Base-by-base conservation (phyloP, 352 stramenopile species). In the Globisporangium alternatum region DNA sequence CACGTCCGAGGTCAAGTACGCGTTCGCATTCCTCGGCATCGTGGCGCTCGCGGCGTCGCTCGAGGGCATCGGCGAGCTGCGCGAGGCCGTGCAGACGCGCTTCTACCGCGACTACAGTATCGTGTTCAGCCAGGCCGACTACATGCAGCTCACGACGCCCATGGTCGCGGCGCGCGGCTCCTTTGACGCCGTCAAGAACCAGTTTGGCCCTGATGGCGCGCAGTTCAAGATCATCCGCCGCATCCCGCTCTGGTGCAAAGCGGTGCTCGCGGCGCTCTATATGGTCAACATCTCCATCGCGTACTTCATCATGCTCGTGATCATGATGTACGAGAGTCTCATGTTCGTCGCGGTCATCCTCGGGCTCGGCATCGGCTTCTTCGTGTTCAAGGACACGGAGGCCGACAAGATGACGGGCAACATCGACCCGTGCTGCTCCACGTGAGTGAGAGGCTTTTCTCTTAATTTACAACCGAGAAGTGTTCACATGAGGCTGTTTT, bases 301-400 rank as follows among this genome's bases (percentile, higher is more conserved):
- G 45, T 95, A 95, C 76, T 88, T 83, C 48, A 64, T 91, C 70
- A 95, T 95, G 86, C 72, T 95, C n/a, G 56, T 95, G 48, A 84
- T 91, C 58, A 95, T 95, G 86, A 88, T 84, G 64, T 95, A 88
- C 72, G 86, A 95, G 73, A 86, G 77, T 19, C 65, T 87, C n/a
- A 76, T 95, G 60, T 95, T 95, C 66, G 56, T 91, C 39, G 83
- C 83, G 8, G 82, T 90, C 8, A 81, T 92, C 51, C 47, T 95
- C 9, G 86, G 86, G 1, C 69, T 93, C 19, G 84, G 82, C 5
- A 49, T 87, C 31, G 84, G 84, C 53, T 93, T 95, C 62, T 76
- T 80, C 54, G 65, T 93, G 59, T 95, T 95, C 60, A 95, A 95
- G 66, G 83, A 95, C 69, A 91, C 83, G 0, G 83, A 95, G 41